A percentile compares a stretch with the other conserved stretches of the same genome.
Evolutionary conservation across 768 basidiomycete species (phyloP).

Genomic region (Boletellus ananas): DNA sequence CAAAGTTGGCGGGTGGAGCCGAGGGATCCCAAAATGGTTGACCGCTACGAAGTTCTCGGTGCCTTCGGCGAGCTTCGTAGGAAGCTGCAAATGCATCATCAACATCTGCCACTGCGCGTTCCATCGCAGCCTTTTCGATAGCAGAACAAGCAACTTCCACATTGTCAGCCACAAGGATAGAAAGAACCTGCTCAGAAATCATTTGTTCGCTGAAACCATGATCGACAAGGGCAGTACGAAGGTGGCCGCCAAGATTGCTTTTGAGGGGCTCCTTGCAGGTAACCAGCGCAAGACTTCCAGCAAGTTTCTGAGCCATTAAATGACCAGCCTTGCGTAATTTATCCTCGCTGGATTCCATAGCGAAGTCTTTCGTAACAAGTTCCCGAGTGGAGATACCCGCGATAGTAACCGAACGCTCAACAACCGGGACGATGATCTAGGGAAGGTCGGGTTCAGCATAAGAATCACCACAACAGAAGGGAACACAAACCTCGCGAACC

Average conservation of each 20-base stretch:
- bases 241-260: constrained; percentile 83
- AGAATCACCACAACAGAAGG: neutral
- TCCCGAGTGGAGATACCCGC: constrained; percentile 97
- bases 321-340: constrained; percentile 90
- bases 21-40: constrained; percentile 90
- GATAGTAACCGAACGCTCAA: constrained; percentile 97
- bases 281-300: constrained; percentile 92
- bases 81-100: constrained; percentile 84
- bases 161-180: constrained; percentile 85
- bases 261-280: constrained; percentile 98
- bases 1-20: constrained; percentile 66
- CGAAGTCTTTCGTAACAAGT: constrained; percentile 93
- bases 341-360: constrained; percentile 85
- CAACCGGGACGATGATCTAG: constrained; percentile 93
- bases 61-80: constrained; percentile 79
- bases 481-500: constrained; percentile 74
- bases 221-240: constrained; percentile 78
- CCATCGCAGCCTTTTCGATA: constrained; percentile 97
- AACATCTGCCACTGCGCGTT: constrained; percentile 87
- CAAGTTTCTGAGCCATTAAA: constrained; percentile 94
- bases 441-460: neutral
- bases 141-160: constrained; percentile 89
- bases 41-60: constrained; percentile 73
- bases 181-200: constrained; percentile 76
- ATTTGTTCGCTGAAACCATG: constrained; percentile 88